Conservation (phyloP, 2,329 filamentous ascomycete genomes). For the Ustulina deusta region DNA sequence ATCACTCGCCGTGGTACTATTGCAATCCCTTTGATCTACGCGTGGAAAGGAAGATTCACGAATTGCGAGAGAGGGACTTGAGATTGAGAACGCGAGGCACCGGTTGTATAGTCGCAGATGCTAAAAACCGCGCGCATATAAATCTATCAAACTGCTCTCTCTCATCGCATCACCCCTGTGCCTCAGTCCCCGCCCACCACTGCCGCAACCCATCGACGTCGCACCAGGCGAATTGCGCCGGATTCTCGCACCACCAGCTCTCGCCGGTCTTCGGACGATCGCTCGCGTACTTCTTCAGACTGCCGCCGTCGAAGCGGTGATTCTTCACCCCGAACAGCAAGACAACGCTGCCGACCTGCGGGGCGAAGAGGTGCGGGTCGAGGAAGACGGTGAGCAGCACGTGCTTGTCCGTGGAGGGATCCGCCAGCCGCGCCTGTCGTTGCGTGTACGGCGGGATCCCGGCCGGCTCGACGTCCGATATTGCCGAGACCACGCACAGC, state of each 20-base stretch:
- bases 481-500: conserved; percentile 61
- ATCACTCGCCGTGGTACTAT: neutral
- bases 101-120: neutral
- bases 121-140: neutral
- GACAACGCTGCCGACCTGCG: conserved; percentile 61
- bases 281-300: conserved; percentile 58
- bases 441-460: conserved; percentile 63
- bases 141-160: neutral
- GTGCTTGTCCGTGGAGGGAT: conserved; percentile 64
- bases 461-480: conserved; percentile 63
- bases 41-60: neutral
- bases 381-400: conserved; percentile 67
- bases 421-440: conserved; percentile 63
- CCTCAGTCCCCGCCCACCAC: conserved; percentile 28
- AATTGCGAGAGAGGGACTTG: neutral
- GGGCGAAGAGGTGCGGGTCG: conserved; percentile 62
- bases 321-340: conserved; percentile 69
- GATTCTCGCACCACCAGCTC: conserved; percentile 66
- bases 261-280: conserved; percentile 47
- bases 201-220: conserved; percentile 50
- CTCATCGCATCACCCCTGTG: neutral
- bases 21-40: neutral
- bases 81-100: neutral
- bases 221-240: conserved; percentile 62
- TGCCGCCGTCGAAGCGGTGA: conserved; percentile 63